A percentile compares a stretch with the other conserved stretches of the same genome.
These are phyloP conservation scores for Talaromyces sp. DNA, from an alignment of 2,329 filamentous ascomycete species.

Conservation along the genomic window DNA sequence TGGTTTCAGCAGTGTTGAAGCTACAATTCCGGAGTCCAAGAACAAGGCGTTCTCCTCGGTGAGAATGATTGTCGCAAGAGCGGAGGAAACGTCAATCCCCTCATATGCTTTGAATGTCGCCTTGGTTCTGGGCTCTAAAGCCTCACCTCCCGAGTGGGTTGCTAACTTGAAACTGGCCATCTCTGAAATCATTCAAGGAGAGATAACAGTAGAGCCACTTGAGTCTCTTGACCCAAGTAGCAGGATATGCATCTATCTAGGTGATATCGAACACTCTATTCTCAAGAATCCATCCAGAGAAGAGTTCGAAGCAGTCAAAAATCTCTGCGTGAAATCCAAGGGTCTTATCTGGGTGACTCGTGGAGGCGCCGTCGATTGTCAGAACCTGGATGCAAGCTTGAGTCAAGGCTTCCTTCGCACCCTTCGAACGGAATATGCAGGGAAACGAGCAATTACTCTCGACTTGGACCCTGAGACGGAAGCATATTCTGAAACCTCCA, in stretches of 20 bases:
- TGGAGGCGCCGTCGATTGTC: background rate
- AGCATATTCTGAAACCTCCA: background rate
- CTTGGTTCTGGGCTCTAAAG: background rate
- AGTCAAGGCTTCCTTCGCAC: background rate
- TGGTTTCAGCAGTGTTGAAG: background rate
- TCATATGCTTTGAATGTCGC: background rate
- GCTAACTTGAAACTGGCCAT: background rate
- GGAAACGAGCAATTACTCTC: background rate
- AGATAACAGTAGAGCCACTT: background rate
- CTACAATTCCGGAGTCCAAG: background rate
- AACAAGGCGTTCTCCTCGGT: background rate
- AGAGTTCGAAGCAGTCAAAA: background rate
- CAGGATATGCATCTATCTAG: background rate
- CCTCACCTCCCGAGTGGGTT: background rate
- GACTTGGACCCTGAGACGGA: background rate
- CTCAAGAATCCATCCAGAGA: background rate
- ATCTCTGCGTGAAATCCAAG: background rate
- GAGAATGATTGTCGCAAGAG: background rate
- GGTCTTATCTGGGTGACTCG: constrained; percentile 8
- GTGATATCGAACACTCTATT: background rate
- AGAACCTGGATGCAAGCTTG: background rate
- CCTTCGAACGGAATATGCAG: background rate
- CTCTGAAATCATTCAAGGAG: background rate
- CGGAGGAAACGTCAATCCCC: background rate
- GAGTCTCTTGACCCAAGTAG: background rate